Conservation (phyloP, 176 grass and related monocot species). For the Oryza brachyantha region DNA sequence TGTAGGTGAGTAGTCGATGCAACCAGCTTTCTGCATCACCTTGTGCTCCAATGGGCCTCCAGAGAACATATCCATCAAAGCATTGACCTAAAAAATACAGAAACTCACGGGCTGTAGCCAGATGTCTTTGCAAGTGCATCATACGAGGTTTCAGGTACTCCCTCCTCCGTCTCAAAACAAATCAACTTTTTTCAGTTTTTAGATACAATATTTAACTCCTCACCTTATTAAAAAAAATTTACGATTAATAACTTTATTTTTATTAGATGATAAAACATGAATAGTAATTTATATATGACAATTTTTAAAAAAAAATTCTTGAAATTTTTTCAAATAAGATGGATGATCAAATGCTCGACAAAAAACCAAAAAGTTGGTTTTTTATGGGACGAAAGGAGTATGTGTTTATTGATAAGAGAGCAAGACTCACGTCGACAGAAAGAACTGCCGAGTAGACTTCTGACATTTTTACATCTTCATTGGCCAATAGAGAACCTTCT, state of each 20-base stretch:
- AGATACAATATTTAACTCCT: too few relatives aligned
- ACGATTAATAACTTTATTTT: too few relatives aligned
- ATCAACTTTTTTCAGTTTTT: too few relatives aligned
- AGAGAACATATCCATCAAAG: constrained; percentile 79
- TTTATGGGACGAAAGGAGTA: too few relatives aligned
- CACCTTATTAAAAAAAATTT: too few relatives aligned
- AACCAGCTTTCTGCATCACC: constrained; percentile 88
- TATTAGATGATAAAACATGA: too few relatives aligned
- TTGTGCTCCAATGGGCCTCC: constrained; percentile 67
- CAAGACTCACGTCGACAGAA: constrained; percentile 59
- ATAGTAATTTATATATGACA: too few relatives aligned
- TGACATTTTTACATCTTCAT: constrained; percentile 70
- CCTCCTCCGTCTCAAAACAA: too few relatives aligned
- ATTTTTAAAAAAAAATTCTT: too few relatives aligned
- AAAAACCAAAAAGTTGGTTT: too few relatives aligned
- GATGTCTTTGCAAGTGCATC: not conserved
- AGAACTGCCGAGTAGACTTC: constrained; percentile 68
- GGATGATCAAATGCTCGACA: too few relatives aligned
- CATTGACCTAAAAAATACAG: constrained; percentile 34
- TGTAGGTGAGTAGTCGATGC: constrained; percentile 57
- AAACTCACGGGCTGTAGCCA: constrained; percentile 7
- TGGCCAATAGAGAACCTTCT: constrained; percentile 68
- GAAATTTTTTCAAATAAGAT: too few relatives aligned
- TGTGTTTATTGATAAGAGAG: constrained; percentile 15
- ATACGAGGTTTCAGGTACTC: constrained; percentile 1